Conservation (phyloP, 768 basidiomycete genomes). For the Coprinopsis strossmayeri region DNA sequence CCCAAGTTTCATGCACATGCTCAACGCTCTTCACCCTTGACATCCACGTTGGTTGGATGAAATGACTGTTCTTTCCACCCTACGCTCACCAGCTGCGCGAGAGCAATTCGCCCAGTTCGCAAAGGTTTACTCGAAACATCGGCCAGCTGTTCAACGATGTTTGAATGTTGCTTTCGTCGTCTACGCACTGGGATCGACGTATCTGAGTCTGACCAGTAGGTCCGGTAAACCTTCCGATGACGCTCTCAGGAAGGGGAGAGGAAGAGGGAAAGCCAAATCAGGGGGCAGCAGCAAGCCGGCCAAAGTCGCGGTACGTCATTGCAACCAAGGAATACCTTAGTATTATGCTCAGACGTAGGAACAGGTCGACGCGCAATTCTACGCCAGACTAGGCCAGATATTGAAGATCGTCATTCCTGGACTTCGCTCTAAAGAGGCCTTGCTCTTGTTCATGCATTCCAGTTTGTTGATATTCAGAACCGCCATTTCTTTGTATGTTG, state of each 20-base stretch:
- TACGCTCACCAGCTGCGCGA: constrained; percentile 25
- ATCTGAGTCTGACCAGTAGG: constrained; percentile 45
- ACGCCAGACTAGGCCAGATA: constrained; percentile 68
- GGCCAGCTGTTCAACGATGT: constrained; percentile 66
- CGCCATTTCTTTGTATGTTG: constrained; percentile 89
- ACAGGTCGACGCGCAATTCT: constrained; percentile 90
- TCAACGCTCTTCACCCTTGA: neutral
- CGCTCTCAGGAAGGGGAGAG: constrained; percentile 23
- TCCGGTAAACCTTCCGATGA: constrained; percentile 20
- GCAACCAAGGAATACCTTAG: neutral
- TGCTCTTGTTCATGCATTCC: constrained; percentile 84
- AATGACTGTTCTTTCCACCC: constrained; percentile 29
- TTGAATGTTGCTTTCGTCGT: constrained; percentile 65
- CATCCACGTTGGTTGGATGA: neutral
- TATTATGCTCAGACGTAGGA: neutral
- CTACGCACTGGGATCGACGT: constrained; percentile 64
- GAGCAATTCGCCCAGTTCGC: constrained; percentile 37
- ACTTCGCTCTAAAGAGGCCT: constrained; percentile 78
- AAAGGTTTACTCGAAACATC: constrained; percentile 52
- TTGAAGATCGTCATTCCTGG: constrained; percentile 86
- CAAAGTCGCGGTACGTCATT: constrained; percentile 58
- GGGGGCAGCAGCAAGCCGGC: constrained; percentile 35
- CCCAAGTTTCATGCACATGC: neutral
- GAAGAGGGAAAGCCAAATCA: constrained; percentile 25
- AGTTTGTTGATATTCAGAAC: constrained; percentile 85